Percentiles rank a stretch among this genome's conserved stretches.
phyloP scores from a whole-genome alignment of 1,139 yeast genomes.

The Kodamaea ohmeri region DNA sequence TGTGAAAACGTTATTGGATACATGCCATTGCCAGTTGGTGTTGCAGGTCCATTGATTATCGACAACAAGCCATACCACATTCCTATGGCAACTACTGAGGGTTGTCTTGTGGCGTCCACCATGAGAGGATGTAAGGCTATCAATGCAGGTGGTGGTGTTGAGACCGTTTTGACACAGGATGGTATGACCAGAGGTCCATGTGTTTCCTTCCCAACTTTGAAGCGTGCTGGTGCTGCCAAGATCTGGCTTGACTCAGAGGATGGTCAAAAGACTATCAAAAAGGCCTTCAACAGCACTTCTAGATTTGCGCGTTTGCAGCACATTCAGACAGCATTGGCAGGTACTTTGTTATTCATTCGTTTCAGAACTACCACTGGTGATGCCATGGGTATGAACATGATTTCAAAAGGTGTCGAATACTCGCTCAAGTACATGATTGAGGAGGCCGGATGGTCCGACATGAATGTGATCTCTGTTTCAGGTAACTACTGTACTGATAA shows the following conservation, averaged over 20 bases:
- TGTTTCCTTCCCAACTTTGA: constrained; percentile 77
- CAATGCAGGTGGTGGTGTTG: constrained; percentile 95
- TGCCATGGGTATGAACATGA: constrained; percentile 99
- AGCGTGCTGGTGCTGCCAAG: constrained; percentile 92
- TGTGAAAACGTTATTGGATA: constrained; percentile 97
- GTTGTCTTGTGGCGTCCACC: constrained; percentile 95
- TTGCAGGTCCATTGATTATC: constrained; percentile 93
- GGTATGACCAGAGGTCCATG: constrained; percentile 99
- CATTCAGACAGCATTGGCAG: constrained; percentile 93
- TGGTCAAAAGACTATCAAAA: constrained; percentile 77
- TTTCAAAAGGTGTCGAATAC: constrained; percentile 93
- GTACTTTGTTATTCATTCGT: constrained; percentile 80
- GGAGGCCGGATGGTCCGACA: constrained; percentile 89
- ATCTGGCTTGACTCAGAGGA: constrained; percentile 95
- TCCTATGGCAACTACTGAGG: constrained; percentile 99
- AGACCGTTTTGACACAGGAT: constrained; percentile 88
- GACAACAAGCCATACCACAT: constrained; percentile 85
- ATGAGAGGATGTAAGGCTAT: constrained; percentile 99
- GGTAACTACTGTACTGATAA: constrained; percentile 98
- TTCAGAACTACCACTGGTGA: constrained; percentile 98
- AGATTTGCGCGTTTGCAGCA: constrained; percentile 94
- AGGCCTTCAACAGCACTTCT: constrained; percentile 94
- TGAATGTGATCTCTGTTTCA: constrained; percentile 88
- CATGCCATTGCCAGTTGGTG: constrained; percentile 95
- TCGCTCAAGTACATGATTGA: constrained; percentile 82